Percentiles rank a stretch among this genome's conserved stretches.
These are phyloP conservation scores for Mariannaea sp. DNA, from an alignment of 2,329 filamentous ascomycete genomes.

Conservation along the genomic window DNA sequence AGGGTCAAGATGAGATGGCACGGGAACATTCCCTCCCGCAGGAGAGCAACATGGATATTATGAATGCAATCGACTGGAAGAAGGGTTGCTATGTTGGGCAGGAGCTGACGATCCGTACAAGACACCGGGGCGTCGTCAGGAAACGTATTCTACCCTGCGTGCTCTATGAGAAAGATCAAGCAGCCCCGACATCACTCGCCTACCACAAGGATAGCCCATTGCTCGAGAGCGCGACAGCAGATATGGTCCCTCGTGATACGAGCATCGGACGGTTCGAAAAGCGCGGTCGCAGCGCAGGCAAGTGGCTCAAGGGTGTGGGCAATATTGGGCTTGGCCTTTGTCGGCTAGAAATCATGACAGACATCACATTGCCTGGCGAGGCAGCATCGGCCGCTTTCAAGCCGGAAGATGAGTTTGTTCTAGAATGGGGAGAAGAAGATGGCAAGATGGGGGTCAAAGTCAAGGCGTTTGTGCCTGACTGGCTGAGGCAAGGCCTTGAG, in stretches of 20 bases:
- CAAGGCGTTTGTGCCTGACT: conserved; percentile 84
- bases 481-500: conserved; percentile 59
- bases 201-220: conserved; percentile 48
- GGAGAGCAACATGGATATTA: conserved; percentile 87
- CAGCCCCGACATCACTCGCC: conserved; percentile 47
- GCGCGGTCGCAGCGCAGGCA: conserved; percentile 75
- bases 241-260: conserved; percentile 50
- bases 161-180: conserved; percentile 62
- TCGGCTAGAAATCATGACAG: conserved; percentile 88
- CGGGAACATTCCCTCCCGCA: conserved; percentile 76
- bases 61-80: conserved; percentile 84
- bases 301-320: conserved; percentile 77
- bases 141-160: conserved; percentile 85
- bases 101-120: conserved; percentile 93
- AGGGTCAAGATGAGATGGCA: conserved; percentile 81
- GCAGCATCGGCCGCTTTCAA: conserved; percentile 67
- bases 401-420: conserved; percentile 64
- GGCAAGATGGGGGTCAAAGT: conserved; percentile 54
- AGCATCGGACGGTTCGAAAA: conserved; percentile 58
- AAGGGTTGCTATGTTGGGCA: conserved; percentile 98
- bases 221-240: conserved; percentile 38
- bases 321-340: conserved; percentile 89
- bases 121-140: conserved; percentile 90
- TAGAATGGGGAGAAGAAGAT: conserved; percentile 56
- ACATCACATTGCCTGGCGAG: conserved; percentile 71